Base-by-base conservation (phyloP, 257 asterid species). In the Echium plantagineum region DNA sequence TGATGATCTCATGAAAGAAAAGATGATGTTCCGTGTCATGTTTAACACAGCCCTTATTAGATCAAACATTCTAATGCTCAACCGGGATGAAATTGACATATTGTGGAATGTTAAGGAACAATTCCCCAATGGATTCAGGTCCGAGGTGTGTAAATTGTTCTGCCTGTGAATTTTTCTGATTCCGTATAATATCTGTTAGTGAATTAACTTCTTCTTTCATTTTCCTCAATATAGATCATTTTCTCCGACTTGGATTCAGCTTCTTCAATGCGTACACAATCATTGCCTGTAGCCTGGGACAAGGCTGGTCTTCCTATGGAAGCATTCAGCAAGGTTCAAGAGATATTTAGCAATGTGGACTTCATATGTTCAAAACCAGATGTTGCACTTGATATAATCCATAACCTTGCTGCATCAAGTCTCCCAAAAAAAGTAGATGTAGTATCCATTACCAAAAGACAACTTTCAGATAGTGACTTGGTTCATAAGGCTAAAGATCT, bases 21-120 rank as follows among this genome's bases (percentile, higher is more conserved):
- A 75, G 24, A 76, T 78, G 80, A 80, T 81, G 83, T 86, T 80
- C 57, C 80, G 89, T 0, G 81, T 75, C 53, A 83, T 81, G 85
- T 86, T 86, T 77, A 86, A 86, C 69, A 83, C 93, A 1, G 80
- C 85, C 9, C 83, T 81, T 72, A 74, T 83, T 65, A 60, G 76
- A 72, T 80, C 93, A 20, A 80, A 80, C 59, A 65, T 71, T 55
- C 57, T 83, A 77, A 73, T 78, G 19, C 89, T 86, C 55, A 75
- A 69, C 58, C 71, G 72, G 1, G 83, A 80, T 28, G 86, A 86
- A 35, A 68, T 83, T 59, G 95, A 83, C 63, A 63, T 69, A 8
- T 67, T 67, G 20, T 81, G 95, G 95, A 66, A 73, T 66, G 74
- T 65, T 26, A 71, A 64, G 60, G 86, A 78, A 64, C 69, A 66